A percentile compares a stretch with the other conserved stretches of the same genome.
phyloP scores from a whole-genome alignment of 1,284 basidiomycete genomes.

The Xerocomus cyaneibrunnescens region DNA sequence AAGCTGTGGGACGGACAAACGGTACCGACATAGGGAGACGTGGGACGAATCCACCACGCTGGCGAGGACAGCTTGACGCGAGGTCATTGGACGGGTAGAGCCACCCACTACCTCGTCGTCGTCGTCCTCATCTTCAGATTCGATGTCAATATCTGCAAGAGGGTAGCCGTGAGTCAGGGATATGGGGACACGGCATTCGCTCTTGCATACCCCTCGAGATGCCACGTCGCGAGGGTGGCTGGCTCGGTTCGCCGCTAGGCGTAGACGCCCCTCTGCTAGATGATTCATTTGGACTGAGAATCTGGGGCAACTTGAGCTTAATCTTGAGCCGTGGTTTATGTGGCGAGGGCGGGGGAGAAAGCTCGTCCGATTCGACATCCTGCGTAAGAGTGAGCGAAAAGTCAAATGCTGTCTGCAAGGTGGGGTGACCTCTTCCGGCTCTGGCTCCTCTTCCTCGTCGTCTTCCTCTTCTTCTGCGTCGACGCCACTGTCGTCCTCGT shows the following conservation, averaged over 20 bases:
- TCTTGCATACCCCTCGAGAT: constrained; percentile 30
- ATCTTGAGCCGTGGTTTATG: constrained; percentile 54
- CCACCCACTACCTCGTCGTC: constrained; percentile 36
- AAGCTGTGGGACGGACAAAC: not conserved
- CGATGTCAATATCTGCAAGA: constrained; percentile 46
- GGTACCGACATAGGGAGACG: constrained; percentile 43
- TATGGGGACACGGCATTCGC: not conserved
- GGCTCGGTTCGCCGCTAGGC: constrained; percentile 34
- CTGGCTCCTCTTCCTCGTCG: constrained; percentile 23
- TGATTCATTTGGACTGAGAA: constrained; percentile 38
- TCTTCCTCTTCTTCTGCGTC: constrained; percentile 24
- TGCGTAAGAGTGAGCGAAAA: not conserved
- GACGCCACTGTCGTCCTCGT: no score
- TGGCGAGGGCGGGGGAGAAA: constrained; percentile 36
- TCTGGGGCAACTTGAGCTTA: constrained; percentile 57
- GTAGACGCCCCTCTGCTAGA: constrained; percentile 41
- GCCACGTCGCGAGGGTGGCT: constrained; percentile 32
- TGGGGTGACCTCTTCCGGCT: constrained; percentile 22
- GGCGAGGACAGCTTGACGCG: constrained; percentile 69
- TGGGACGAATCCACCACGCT: constrained; percentile 65
- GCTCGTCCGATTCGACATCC: constrained; percentile 38
- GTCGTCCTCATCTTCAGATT: constrained; percentile 57
- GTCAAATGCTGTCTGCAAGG: not conserved
- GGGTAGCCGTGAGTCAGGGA: constrained; percentile 1
- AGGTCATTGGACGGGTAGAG: constrained; percentile 55